phyloP scores from a whole-genome alignment of 148 eudicot genomes.

The Hydrangea macrophylla region DNA sequence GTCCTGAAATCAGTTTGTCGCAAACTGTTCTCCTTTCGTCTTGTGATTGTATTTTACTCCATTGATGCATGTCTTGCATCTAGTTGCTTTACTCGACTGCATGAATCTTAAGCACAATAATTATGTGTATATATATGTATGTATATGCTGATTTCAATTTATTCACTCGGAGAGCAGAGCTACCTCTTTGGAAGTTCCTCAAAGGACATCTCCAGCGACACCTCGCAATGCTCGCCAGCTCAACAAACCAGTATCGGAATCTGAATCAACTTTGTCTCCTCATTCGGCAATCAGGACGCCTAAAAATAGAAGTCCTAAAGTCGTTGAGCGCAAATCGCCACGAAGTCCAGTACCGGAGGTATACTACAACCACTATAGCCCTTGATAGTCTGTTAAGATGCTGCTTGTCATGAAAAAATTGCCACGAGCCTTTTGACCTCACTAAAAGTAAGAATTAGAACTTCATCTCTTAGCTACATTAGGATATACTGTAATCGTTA shows the following conservation, averaged over 20 bases:
- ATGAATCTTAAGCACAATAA: background rate
- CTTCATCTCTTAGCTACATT: no score
- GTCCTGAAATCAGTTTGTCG: no score
- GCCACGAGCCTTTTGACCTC: no score
- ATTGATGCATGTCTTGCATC: no score
- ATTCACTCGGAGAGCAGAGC: conserved; percentile 30
- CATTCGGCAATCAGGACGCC: conserved; percentile 40
- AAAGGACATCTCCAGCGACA: conserved; percentile 42
- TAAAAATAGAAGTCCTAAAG: conserved; percentile 56
- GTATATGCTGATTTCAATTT: background rate
- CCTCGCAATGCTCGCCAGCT: conserved; percentile 42
- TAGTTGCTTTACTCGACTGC: background rate
- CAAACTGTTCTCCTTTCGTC: no score
- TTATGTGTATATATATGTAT: background rate
- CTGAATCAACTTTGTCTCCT: conserved; percentile 40
- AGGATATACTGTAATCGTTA: no score
- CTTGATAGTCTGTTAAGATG: no score
- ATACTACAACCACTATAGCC: conserved; percentile 9
- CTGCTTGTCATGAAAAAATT: no score
- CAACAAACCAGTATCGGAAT: conserved; percentile 45
- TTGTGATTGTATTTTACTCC: no score
- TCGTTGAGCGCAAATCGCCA: conserved; percentile 52
- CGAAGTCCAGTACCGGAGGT: conserved; percentile 60
- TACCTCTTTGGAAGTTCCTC: conserved; percentile 43
- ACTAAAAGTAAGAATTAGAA: no score